Conservation (phyloP, 108 stramenopile species). For the Cyclotella cryptica region DNA sequence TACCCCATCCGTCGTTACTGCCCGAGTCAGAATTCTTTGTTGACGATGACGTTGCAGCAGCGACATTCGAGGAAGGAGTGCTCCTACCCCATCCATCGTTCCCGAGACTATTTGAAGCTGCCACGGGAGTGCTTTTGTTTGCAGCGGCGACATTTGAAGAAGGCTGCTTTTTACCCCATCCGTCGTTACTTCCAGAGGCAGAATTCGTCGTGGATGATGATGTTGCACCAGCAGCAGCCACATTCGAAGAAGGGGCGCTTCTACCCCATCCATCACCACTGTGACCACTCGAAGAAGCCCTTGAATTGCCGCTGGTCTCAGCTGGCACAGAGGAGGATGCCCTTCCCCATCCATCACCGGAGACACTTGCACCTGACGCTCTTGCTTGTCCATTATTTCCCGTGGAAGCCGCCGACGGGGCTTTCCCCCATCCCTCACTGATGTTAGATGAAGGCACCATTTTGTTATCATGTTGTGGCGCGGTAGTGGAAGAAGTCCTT, state of each 20-base stretch:
- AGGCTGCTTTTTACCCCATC: not conserved
- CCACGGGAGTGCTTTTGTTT: not conserved
- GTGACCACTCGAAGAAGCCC: not conserved
- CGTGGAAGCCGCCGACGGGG: not conserved
- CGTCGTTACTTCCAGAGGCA: not conserved
- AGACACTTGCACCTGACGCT: not conserved
- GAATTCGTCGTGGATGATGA: no score
- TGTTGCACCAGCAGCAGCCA: not conserved
- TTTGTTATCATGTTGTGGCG: not conserved
- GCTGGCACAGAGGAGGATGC: not conserved
- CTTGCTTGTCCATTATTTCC: not conserved
- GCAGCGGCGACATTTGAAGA: not conserved
- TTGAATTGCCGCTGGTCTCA: not conserved
- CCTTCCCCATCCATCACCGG: conserved; percentile 10
- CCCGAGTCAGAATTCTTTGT: no score
- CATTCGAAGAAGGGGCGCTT: not conserved
- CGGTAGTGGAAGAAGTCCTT: not conserved
- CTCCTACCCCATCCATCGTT: conserved; percentile 2
- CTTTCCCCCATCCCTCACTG: not conserved
- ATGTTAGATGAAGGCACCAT: no score
- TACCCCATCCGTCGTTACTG: no score
- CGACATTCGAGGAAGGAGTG: no score
- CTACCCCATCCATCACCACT: not conserved
- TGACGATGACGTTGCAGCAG: no score
- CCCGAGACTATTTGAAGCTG: not conserved